Conservation (phyloP, 495 filamentous ascomycete species). For the Immersiella caudata region DNA sequence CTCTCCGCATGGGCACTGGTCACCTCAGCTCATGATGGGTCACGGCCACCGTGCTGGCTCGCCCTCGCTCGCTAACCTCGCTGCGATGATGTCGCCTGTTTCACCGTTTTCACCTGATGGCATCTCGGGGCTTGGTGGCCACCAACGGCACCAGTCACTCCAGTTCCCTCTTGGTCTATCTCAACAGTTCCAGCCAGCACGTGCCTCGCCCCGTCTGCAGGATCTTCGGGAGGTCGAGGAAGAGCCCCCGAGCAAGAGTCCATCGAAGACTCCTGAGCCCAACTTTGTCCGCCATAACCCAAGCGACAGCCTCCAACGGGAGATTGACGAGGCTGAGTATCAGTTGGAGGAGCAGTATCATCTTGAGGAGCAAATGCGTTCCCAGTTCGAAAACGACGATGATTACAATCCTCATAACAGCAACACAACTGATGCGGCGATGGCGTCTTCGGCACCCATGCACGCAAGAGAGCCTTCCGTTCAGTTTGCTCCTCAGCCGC, state of each 20-base stretch:
- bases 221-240: constrained; percentile 59
- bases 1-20: constrained; percentile 53
- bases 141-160: constrained; percentile 61
- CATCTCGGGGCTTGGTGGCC: constrained; percentile 46
- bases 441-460: constrained; percentile 25
- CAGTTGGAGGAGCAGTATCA: constrained; percentile 76
- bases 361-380: constrained; percentile 71
- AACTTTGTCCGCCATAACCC: constrained; percentile 46
- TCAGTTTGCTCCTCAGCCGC: constrained; percentile 43
- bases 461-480: constrained; percentile 47
- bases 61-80: constrained; percentile 55
- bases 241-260: constrained; percentile 49
- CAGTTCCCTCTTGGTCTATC: constrained; percentile 59
- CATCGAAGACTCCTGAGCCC: constrained; percentile 53
- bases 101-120: constrained; percentile 57
- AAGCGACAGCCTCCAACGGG: constrained; percentile 70
- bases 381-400: constrained; percentile 69
- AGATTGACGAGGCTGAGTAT: constrained; percentile 84
- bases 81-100: constrained; percentile 53
- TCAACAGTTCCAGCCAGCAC: constrained; percentile 49
- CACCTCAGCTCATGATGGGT: constrained; percentile 56
- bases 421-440: constrained; percentile 35
- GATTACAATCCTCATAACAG: constrained; percentile 59
- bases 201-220: constrained; percentile 59
- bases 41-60: constrained; percentile 60